Base-by-base conservation (phyloP, 768 basidiomycete genomes). In the Pulveroboletus sp. region DNA sequence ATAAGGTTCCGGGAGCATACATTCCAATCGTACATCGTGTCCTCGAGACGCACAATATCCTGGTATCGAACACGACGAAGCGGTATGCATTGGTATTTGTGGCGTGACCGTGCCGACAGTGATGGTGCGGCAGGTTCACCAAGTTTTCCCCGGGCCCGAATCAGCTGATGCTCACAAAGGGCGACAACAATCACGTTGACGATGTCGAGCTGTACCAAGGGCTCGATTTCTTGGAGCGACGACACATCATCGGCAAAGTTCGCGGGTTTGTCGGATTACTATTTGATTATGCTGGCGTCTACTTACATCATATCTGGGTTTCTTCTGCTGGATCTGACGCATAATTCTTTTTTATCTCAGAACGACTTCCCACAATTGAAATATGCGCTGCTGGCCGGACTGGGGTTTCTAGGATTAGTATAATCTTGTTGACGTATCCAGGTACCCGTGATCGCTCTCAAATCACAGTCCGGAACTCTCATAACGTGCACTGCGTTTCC, bases 21-120 rank as follows among this genome's bases (percentile, higher is more conserved):
- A 94, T 98, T 45, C 97, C 95, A 5, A 98, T 99, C 59, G 97
- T 99, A 4, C 97, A 98, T 65, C 82, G 97, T 23, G 85, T 98
- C 1, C 74, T 98, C 10, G 95, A 98, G 71, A 90, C 91, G 1
- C 95, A 92, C 57, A 84, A 91, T 48, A 71, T 83, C n/a, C n/a
- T 73, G 11, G 69, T 73, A 31, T 74, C 72, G 43, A 64, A 72
- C 23, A 53, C 63, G 31, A 67, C 62, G n/a, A 47, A 40, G 44
- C 66, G 38, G 32, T 57, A 55, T 29, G 27, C 12, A 9, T n/a
- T n/a, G n/a, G n/a, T n/a, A n/a, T 9, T 2, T 25, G 16, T 10
- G 14, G 12, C 7, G 21, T 4, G 7, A 9, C 4, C n/a, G 2
- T 40, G n/a, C n/a, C n/a, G 24, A 25, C 47, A 23, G 6, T 21